These are phyloP conservation scores for Neurospora sp. DNA, from an alignment of 495 filamentous ascomycete species.

Conservation along the genomic window DNA sequence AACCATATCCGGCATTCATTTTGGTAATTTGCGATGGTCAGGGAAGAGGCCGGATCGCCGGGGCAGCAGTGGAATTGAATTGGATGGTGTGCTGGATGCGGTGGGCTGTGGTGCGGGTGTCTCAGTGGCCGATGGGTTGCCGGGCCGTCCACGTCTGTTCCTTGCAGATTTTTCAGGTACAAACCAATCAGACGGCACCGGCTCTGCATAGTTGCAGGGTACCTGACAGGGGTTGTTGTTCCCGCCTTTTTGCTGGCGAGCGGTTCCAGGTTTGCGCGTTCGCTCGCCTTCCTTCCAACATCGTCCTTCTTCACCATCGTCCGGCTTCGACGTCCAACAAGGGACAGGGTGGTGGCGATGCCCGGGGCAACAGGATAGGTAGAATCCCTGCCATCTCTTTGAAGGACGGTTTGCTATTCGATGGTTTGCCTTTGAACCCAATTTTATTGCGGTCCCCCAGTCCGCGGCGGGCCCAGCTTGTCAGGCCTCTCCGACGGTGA, in stretches of 20 bases:
- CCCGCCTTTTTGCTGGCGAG: neutral
- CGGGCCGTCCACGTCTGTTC: constrained; percentile 1
- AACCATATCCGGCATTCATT: neutral
- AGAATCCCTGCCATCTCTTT: neutral
- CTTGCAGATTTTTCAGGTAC: constrained; percentile 9
- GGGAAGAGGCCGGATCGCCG: neutral
- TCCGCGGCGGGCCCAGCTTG: too few relatives aligned
- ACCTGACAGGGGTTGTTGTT: neutral
- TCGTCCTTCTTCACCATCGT: neutral
- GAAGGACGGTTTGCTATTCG: neutral
- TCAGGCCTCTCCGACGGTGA: neutral
- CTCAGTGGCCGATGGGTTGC: constrained; percentile 6
- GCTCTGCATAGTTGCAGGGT: constrained; percentile 4
- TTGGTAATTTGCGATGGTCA: neutral
- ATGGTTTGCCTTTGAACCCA: neutral
- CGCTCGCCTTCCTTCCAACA: neutral
- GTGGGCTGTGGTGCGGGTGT: neutral
- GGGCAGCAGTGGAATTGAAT: neutral
- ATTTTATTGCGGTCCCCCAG: neutral
- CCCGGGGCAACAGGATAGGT: neutral
- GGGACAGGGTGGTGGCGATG: neutral
- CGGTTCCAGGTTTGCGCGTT: neutral
- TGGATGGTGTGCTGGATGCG: neutral
- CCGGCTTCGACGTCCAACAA: neutral
- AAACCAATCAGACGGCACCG: constrained; percentile 5